phyloP scores from a whole-genome alignment of 345 rosid species.

The Jatropha curcas region DNA sequence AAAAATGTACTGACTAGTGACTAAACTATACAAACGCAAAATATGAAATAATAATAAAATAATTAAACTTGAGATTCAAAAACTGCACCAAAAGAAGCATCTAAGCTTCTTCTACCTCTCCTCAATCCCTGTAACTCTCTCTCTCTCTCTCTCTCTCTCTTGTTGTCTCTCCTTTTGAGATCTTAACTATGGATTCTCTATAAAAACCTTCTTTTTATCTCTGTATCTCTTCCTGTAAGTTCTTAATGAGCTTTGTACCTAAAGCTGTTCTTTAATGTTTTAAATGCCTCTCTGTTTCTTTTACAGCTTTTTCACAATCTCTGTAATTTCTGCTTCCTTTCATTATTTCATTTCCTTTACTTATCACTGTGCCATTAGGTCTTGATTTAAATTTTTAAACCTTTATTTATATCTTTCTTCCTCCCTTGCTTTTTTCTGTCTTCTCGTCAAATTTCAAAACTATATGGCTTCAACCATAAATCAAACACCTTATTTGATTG shows the following conservation, averaged over 20 bases:
- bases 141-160: not conserved
- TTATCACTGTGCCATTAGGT: too few species aligned
- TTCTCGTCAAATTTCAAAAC: too few species aligned
- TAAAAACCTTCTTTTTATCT: not conserved
- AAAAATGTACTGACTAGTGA: too few species aligned
- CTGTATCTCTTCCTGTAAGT: not conserved
- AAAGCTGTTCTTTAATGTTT: not conserved
- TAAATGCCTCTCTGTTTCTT: constrained; percentile 9
- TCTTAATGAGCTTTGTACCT: not conserved
- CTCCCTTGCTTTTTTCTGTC: too few species aligned
- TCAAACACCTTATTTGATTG: constrained; percentile 16
- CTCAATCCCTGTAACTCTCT: not conserved
- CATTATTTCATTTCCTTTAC: not conserved
- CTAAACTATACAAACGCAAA: not conserved
- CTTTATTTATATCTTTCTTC: too few species aligned
- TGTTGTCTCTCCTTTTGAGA: not conserved
- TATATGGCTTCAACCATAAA: constrained; percentile 24
- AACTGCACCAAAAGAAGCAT: constrained; percentile 24
- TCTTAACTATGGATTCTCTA: not conserved
- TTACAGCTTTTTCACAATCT: constrained; percentile 2
- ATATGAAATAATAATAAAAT: constrained; percentile 23
- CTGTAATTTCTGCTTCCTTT: not conserved
- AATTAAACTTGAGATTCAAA: constrained; percentile 35
- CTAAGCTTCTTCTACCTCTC: constrained; percentile 28
- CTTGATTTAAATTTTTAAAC: not conserved